Conservation (phyloP, 352 stramenopile species). For the Pythium phragmitis region DNA sequence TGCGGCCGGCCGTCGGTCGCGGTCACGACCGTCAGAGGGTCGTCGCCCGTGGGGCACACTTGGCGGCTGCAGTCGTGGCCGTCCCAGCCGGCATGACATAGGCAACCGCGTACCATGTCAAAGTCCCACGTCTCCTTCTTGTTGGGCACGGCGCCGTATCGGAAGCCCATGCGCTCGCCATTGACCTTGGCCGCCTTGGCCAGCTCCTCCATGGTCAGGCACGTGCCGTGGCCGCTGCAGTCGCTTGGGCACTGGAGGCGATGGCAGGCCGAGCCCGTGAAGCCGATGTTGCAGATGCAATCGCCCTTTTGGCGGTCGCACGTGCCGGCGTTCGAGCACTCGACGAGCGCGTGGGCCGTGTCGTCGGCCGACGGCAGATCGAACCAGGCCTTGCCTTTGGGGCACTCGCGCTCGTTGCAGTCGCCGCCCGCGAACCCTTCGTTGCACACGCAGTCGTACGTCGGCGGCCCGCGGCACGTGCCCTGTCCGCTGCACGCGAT, state of each 20-base stretch:
- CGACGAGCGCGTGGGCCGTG: slow-evolving; percentile 51
- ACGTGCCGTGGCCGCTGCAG: slow-evolving; percentile 82
- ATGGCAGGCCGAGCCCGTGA: slow-evolving; percentile 73
- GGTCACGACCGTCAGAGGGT: slow-evolving; percentile 66
- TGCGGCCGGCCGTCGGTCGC: slow-evolving; percentile 37
- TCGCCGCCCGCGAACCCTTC: slow-evolving; percentile 73
- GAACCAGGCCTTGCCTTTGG: slow-evolving; percentile 72
- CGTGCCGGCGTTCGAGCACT: slow-evolving; percentile 72
- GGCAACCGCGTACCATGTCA: slow-evolving; percentile 82
- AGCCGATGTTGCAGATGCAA: slow-evolving; percentile 58
- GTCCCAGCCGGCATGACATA: slow-evolving; percentile 85
- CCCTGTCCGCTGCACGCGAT: slow-evolving; percentile 75
- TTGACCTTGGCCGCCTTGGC: slow-evolving; percentile 51
- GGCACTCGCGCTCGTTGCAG: slow-evolving; percentile 66
- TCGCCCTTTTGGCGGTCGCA: slow-evolving; percentile 73
- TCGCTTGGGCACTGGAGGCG: slow-evolving; percentile 61
- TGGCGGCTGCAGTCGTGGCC: slow-evolving; percentile 87
- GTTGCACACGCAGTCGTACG: slow-evolving; percentile 79
- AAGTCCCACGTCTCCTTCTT: slow-evolving; percentile 90
- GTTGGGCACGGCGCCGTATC: slow-evolving; percentile 70
- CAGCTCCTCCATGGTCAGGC: slow-evolving; percentile 79
- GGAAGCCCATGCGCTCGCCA: slow-evolving; percentile 52
- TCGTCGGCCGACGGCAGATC: slow-evolving; percentile 47
- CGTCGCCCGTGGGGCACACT: slow-evolving; percentile 89
- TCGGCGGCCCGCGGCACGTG: slow-evolving; percentile 67